Conservation (phyloP, 495 filamentous ascomycete genomes). For the Thozetella sp. region DNA sequence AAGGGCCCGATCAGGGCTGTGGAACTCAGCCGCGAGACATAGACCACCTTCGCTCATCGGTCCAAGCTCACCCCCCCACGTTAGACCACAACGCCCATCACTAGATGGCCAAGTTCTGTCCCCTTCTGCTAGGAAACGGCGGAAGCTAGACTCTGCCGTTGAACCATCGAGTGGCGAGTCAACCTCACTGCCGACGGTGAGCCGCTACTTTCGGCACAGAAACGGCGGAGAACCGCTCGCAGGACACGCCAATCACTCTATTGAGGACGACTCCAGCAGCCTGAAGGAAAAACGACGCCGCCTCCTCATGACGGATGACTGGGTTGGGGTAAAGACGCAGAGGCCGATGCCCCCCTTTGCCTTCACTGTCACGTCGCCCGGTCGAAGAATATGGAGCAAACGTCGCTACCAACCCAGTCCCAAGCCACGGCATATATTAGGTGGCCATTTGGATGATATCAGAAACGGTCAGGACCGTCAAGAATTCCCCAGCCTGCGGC, state of each 20-base stretch:
- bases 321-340: conserved; percentile 26
- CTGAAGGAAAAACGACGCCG: conserved; percentile 16
- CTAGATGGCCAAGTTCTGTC: background rate
- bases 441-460: background rate
- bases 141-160: background rate
- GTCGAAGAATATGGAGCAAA: background rate
- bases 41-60: background rate
- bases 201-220: conserved; percentile 8
- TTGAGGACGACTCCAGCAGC: conserved; percentile 5
- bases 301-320: conserved; percentile 25
- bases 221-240: conserved; percentile 7
- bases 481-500: conserved; percentile 4
- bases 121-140: background rate
- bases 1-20: conserved; percentile 24
- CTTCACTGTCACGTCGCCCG: conserved; percentile 20
- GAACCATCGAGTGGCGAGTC: background rate
- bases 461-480: background rate
- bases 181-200: conserved; percentile 5
- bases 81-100: background rate
- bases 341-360: conserved; percentile 16
- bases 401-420: background rate
- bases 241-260: background rate
- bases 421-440: background rate
- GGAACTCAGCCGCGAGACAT: background rate
- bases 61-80: background rate